phyloP scores from a whole-genome alignment of 805 yeast species.

The Henningerozyma blattae region DNA sequence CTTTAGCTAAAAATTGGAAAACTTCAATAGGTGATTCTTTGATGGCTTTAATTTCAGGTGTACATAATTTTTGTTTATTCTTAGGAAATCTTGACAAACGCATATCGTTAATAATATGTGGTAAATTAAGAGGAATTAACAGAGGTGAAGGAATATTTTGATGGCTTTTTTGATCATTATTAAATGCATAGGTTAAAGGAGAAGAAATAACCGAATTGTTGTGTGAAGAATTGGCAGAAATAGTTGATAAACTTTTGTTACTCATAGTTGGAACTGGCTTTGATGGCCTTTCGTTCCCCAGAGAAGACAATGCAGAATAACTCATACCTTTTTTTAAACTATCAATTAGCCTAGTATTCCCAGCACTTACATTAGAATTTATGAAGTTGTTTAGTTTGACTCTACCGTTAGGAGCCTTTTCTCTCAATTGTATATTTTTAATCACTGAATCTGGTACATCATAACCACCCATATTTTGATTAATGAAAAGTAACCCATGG shows the following conservation, averaged over 20 bases:
- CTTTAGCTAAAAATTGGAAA: constrained; percentile 23
- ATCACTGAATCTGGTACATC: constrained; percentile 1
- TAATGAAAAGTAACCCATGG: constrained; percentile 20
- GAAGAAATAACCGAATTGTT: not conserved
- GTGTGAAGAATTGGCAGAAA: not conserved
- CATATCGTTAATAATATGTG: constrained; percentile 19
- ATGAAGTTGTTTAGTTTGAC: not conserved
- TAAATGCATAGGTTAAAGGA: not conserved
- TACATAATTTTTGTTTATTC: constrained; percentile 2
- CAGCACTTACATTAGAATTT: not conserved
- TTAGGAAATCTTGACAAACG: constrained; percentile 11
- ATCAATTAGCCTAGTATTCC: constrained; percentile 1
- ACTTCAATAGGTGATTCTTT: constrained; percentile 22
- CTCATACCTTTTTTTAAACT: constrained; percentile 10
- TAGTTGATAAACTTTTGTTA: constrained; percentile 8
- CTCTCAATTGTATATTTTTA: not conserved
- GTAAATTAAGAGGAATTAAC: constrained; percentile 19
- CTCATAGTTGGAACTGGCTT: constrained; percentile 8
- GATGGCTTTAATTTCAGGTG: constrained; percentile 8
- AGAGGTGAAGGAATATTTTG: constrained; percentile 11
- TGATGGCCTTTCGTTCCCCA: constrained; percentile 8
- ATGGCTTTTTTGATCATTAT: not conserved
- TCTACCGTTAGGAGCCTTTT: constrained; percentile 3
- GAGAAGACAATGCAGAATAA: constrained; percentile 7
- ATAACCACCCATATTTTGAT: constrained; percentile 19